Base-by-base conservation (phyloP, 495 filamentous ascomycete species). In the Bryoglossum gracile region DNA sequence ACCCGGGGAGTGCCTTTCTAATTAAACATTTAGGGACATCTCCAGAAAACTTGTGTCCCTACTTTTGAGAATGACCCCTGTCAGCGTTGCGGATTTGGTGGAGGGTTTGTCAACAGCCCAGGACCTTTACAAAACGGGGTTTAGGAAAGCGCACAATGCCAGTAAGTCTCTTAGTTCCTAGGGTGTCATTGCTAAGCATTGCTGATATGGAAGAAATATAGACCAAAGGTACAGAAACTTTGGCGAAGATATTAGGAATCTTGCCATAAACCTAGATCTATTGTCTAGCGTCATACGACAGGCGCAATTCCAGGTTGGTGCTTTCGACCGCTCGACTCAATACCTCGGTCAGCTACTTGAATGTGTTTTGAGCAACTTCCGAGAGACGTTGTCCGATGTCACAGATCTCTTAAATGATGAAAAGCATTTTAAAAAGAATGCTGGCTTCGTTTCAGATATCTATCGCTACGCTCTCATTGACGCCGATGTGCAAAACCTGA, bases 241-340 rank as follows among this genome's bases (percentile, higher is more conserved):
- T 38, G 44, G 44, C n/a, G 44, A 47, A 22, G 30, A 36, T 24
- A 38, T 47, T 14, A 25, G 44, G n/a, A 47, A 3, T 16, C 16
- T 47, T 8, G 18, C 44, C 17, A 25, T 16, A 11, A 47, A 47
- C 21, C 30, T 47, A 22, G 44, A 47, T 14, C 10, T 38, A 21
- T 33, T 47, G 3, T 21, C 13, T 9, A 24, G 17, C n/a, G 14
- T 38, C 17, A 21, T 47, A 11, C 16, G 25, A 24, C 30, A 24
- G 25, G 44, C 32, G 3, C 30, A 47, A 26, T 37, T 19, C 19
- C 30, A 22, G 24, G 8, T 18, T 36, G 30, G 18, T 17, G 38
- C 5, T 19, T n/a, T 5, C 16, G 30, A 38, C 3, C 10, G 19
- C 5, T 3, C 14, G 6, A 22, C 9, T 36, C 18, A 38, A 36